Evolutionary conservation across 2,329 filamentous ascomycete genomes (phyloP).

Genomic region (Bipolaris sorokiniana): DNA sequence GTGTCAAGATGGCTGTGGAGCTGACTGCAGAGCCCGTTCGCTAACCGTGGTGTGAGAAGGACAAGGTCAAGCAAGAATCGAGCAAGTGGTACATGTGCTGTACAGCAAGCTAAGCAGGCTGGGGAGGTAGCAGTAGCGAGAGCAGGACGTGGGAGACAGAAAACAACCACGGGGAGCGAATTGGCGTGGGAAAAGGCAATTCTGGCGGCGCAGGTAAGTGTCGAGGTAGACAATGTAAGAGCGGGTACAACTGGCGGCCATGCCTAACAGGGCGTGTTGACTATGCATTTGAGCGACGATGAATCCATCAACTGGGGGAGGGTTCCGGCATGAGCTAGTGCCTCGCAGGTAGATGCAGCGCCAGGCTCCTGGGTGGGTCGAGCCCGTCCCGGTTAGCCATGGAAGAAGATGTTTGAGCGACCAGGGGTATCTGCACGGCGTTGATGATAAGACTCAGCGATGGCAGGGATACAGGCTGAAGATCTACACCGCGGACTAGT

Average conservation of each 20-base stretch:
- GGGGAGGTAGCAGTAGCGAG: conserved; percentile 10
- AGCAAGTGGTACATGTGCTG: conserved; percentile 21
- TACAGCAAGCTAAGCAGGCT: conserved; percentile 16
- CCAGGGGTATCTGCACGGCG: conserved; percentile 36
- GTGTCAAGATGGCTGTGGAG: conserved; percentile 37
- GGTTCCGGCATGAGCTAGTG: conserved; percentile 41
- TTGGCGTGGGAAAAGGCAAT: conserved; percentile 18
- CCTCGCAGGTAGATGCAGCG: conserved; percentile 45
- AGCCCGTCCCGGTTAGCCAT: conserved; percentile 29
- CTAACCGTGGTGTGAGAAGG: conserved; percentile 24
- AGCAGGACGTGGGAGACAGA: conserved; percentile 15
- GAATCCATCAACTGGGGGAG: conserved; percentile 44
- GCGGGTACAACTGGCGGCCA: conserved; percentile 29
- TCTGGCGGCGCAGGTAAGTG: conserved; percentile 24
- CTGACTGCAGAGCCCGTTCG: conserved; percentile 29
- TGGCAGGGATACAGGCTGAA: conserved; percentile 30
- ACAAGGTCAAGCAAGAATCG: conserved; percentile 22
- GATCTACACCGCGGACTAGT: conserved; percentile 29
- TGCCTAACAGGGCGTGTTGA: conserved; percentile 39
- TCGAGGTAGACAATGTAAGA: conserved; percentile 31
- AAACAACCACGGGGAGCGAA: conserved; percentile 14
- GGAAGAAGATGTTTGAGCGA: conserved; percentile 29
- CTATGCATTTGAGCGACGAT: conserved; percentile 45
- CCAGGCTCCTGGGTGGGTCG: conserved; percentile 44
- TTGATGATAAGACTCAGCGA: conserved; percentile 37